Evolutionary conservation across 2,329 filamentous ascomycete genomes (phyloP).

Genomic region (Ceratocystis papillata): DNA sequence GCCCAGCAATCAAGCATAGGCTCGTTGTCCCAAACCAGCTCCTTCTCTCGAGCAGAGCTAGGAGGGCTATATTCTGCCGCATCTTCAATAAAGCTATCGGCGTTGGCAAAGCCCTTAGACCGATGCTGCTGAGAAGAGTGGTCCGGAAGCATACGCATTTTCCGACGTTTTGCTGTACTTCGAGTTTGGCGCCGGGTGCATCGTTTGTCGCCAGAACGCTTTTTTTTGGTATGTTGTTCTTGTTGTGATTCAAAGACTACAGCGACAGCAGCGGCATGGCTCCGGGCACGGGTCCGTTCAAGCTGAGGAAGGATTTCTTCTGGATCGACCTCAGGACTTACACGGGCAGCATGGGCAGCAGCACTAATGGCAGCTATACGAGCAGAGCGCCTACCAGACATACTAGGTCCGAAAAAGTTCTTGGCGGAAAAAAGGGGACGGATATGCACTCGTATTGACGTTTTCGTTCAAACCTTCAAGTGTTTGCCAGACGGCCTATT

Average conservation of each 20-base stretch:
- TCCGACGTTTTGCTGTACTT: conserved; percentile 8
- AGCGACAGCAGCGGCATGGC: conserved; percentile 19
- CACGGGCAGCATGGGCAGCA: conserved; percentile 8
- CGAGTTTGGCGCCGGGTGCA: conserved; percentile 10
- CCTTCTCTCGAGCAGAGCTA: neutral
- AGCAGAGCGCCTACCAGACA: conserved; percentile 10
- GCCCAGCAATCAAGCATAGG: conserved; percentile 20
- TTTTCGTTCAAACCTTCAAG: no score
- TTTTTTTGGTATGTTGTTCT: neutral
- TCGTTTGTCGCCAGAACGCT: neutral
- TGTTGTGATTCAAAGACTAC: conserved; percentile 5
- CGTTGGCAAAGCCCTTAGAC: neutral
- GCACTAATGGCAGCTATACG: conserved; percentile 15
- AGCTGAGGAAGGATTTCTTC: conserved; percentile 15
- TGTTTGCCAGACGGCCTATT: no score
- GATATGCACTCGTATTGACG: neutral
- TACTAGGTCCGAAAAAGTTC: neutral
- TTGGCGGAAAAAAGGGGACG: neutral
- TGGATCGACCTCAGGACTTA: conserved; percentile 9
- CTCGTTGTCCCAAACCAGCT: conserved; percentile 8
- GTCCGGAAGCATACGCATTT: conserved; percentile 1
- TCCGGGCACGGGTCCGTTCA: conserved; percentile 21
- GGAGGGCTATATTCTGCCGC: neutral
- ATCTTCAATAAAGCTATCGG: neutral
- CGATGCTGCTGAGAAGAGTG: neutral